A percentile compares a stretch with the other conserved stretches of the same genome.
Evolutionary conservation across 2,329 filamentous ascomycete species (phyloP).

Genomic region (Colletotrichum limetticola): DNA sequence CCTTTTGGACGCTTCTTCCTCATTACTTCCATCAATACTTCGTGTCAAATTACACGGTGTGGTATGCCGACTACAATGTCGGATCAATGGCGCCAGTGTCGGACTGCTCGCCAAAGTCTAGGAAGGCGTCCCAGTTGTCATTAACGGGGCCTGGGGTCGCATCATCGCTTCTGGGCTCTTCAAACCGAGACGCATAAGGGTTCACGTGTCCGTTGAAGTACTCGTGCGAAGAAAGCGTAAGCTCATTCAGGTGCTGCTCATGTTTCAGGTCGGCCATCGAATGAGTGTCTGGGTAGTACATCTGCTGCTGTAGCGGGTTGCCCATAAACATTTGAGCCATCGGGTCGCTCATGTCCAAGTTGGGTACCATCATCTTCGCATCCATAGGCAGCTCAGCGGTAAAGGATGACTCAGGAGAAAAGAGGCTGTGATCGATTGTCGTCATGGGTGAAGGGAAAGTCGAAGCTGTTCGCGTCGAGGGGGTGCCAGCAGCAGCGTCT

Average conservation of each 20-base stretch:
- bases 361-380: conserved; percentile 52
- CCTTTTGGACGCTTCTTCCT: conserved; percentile 24
- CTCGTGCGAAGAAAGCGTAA: conserved; percentile 9
- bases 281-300: conserved; percentile 9
- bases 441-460: conserved; percentile 38
- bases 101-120: conserved; percentile 37
- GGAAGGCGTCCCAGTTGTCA: conserved; percentile 24
- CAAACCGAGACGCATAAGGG: conserved; percentile 18
- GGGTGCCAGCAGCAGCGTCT: conserved; percentile 9
- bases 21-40: conserved; percentile 41
- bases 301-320: conserved; percentile 22
- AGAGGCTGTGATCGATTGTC: conserved; percentile 39
- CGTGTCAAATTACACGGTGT: neutral
- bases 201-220: conserved; percentile 27
- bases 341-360: conserved; percentile 44
- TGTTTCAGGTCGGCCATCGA: conserved; percentile 22
- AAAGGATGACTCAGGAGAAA: conserved; percentile 48
- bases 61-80: conserved; percentile 2
- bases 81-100: conserved; percentile 20
- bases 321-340: conserved; percentile 32
- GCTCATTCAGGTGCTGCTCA: conserved; percentile 1
- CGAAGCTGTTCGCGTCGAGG: conserved; percentile 38
- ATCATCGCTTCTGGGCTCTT: neutral
- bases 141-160: conserved; percentile 8
- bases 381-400: conserved; percentile 55